Evolutionary conservation across 2,329 filamentous ascomycete species (phyloP).

Genomic region (Fusarium globosum): DNA sequence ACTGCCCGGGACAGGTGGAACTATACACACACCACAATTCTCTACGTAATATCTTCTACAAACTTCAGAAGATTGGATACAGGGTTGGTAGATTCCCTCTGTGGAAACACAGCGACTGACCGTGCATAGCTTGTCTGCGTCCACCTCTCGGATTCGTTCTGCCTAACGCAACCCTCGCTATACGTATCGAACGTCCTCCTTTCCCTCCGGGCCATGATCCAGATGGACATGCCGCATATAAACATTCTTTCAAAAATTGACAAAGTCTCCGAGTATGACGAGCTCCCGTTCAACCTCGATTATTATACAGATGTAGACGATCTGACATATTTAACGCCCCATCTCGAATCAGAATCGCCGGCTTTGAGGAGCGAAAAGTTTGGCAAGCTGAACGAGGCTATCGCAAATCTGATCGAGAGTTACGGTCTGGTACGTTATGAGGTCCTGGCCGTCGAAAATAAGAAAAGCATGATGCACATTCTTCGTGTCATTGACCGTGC

Average conservation of each 20-base stretch:
- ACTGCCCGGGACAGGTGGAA: constrained; percentile 97
- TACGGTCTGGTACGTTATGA: constrained; percentile 93
- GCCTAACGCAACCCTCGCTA: constrained; percentile 89
- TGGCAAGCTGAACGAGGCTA: constrained; percentile 83
- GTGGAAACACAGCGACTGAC: constrained; percentile 26
- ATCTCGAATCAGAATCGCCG: constrained; percentile 82
- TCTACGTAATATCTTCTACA: constrained; percentile 90
- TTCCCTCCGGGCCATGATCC: constrained; percentile 94
- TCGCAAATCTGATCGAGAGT: constrained; percentile 86
- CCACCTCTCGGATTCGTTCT: constrained; percentile 94
- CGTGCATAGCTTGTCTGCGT: constrained; percentile 82
- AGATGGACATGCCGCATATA: constrained; percentile 95
- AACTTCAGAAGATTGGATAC: constrained; percentile 89
- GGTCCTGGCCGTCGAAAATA: constrained; percentile 95
- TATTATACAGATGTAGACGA: constrained; percentile 99
- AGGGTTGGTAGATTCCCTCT: constrained; percentile 71
- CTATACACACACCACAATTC: constrained; percentile 96
- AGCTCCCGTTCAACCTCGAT: constrained; percentile 93
- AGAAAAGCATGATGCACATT: constrained; percentile 94
- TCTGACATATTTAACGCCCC: constrained; percentile 82
- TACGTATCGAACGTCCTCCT: constrained; percentile 96
- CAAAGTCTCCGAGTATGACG: constrained; percentile 85
- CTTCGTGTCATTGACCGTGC: constrained; percentile 91
- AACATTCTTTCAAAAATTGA: constrained; percentile 99
- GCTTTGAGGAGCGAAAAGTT: constrained; percentile 79